Percentiles rank a stretch among this genome's conserved stretches.
Conservation (phyloP, 495 filamentous ascomycete species). For the Xylaria telfairii region DNA sequence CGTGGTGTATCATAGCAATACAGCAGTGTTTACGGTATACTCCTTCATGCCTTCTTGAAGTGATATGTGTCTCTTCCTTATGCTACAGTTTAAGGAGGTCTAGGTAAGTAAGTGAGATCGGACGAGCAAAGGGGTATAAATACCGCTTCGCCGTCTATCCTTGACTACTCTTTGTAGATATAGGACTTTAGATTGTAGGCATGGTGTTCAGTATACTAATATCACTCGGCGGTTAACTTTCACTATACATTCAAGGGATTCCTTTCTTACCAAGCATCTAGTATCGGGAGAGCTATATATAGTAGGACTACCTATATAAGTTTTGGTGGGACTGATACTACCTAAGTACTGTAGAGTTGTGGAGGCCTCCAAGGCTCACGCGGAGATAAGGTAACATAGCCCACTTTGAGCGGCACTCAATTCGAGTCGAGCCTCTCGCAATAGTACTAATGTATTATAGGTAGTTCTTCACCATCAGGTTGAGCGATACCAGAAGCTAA, state of each 20-base stretch:
- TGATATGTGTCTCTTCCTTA: background rate
- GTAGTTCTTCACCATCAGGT: background rate
- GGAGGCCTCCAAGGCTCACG: too few species aligned
- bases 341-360: background rate
- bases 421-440: too few species aligned
- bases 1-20: conserved; percentile 21
- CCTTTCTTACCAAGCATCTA: background rate
- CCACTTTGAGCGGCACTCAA: too few species aligned
- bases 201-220: too few species aligned
- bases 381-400: too few species aligned
- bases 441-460: background rate
- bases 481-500: background rate
- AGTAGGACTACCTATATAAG: too few species aligned
- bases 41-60: background rate
- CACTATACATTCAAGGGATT: too few species aligned
- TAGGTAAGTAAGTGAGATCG: background rate
- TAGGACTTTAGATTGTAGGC: too few species aligned
- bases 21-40: conserved; percentile 7
- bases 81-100: background rate
- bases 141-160: too few species aligned
- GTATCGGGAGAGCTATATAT: background rate
- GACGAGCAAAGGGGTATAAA: too few species aligned
- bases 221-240: too few species aligned
- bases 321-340: background rate
- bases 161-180: too few species aligned